Evolutionary conservation across 331 rosid species (phyloP), one percentile per base, ranked within the genome.

Genomic region (Quercus tomentella): DNA sequence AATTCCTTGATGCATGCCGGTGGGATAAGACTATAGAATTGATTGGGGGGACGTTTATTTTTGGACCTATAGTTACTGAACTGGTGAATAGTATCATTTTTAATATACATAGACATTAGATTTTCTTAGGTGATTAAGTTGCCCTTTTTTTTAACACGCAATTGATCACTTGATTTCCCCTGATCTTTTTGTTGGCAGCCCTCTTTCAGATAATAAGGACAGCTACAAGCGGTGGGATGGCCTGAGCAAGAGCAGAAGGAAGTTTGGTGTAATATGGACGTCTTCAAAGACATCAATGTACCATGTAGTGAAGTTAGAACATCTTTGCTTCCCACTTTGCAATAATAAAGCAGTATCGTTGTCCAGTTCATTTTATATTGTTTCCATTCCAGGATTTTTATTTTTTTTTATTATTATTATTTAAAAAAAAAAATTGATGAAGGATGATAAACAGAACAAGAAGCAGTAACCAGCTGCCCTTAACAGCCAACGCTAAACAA

Each of bases 171-270:
- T 30, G 70, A 9, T 12, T 18, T 66, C 2, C 16, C 15, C 6
- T 7, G 10, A 68, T 56, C 31, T 35, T 33, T 78, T 41, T 22
- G 77, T 76, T 86, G 70, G 83, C 91, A 90, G 97, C 85, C 78
- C 84, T 90, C 82, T 90, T 88, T 80, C 92, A 79, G 93, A 87
- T 87, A 77, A 84, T 90, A 22, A 88, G 88, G 85, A 87, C 80
- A 2, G 87, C 88, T 5, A 60, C 88, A 72, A 86, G 81, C 62
- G 89, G 94, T 31, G 92, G 91, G 63, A 82, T 51, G 85, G 87
- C 81, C 37, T 90, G 82, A 87, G 71, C 76, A 61, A 56, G 25
- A 49, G 76, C 71, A 57, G 56, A 76, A 60, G 70, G 63, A 31
- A 43, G 51, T 26, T 65, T 23, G 30, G 6, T 43, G 74, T 43